Evolutionary conservation across 2,329 filamentous ascomycete genomes (phyloP), one percentile per base, ranked within the genome.

Genomic region (Fusarium armeniacum): DNA sequence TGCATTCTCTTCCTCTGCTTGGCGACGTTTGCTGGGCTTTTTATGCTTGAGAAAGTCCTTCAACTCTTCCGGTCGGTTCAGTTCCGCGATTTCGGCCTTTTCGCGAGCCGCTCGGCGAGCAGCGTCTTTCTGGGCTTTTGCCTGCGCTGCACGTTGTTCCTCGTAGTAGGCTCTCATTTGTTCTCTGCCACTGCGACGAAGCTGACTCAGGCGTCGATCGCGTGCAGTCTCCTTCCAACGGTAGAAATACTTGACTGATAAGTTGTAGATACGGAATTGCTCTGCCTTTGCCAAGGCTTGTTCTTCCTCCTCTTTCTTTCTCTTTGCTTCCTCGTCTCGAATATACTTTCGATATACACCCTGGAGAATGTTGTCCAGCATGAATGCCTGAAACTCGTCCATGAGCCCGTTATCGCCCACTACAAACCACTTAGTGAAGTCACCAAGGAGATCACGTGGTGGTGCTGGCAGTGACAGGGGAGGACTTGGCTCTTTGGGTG

Each of bases 181-280:
- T 41, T 87, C 85, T 52, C 85, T 83, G 22, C 84, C 86, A 41
- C 83, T 81, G 33, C 81, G 81, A 10, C 87, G 84, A 24, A 87
- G 81, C n/a, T 81, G 80, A 58, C 83, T 81, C 18, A 86, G 80
- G 5, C 84, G 81, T 20, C 81, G 82, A 46, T 83, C 80, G 15
- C 86, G 81, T 11, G 83, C 85, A 40, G 78, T 81, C 16, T 83
- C 75, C 50, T 82, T 84, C 87, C 87, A 89, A 20, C 80, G 80
- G 69, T 88, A 88, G 63, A 89, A 88, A 74, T 81, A 89, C 49
- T 84, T 87, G 62, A 88, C 78, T 15, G 80, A 78, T 32, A 89
- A 78, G 57, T 81, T 87, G 72, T 86, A 83, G 5, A 69, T 72
- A 38, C 84, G 81, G 68, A 85, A 87, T n/a, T 79, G 76, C 18